Evolutionary conservation across 2,329 filamentous ascomycete species (phyloP), one percentile per base, ranked within the genome.

Genomic region (Arthrobotrys entomopaga): DNA sequence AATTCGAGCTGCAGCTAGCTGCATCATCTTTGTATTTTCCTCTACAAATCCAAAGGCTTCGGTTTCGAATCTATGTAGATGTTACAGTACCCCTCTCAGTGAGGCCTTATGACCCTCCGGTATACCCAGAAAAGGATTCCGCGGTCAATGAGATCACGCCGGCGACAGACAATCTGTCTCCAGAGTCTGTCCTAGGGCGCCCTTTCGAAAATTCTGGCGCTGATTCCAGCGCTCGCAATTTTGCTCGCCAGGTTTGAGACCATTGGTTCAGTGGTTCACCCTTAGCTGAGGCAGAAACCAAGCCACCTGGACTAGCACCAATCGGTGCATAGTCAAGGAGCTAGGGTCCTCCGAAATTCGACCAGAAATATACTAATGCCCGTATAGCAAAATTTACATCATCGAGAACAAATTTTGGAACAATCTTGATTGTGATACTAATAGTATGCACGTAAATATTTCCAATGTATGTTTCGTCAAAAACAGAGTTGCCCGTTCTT

Each of bases 321-420:
- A 59, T 22, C 15, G 16, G 24, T n/a, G 24, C 15, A 46, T 19
- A 46, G n/a, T 15, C 42, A 34, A 49, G 50, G 50, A 49, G 50
- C 65, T 48, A 57, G 58, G 58, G 53, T 58, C 2, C 34, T 42
- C 29, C 42, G 34, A 40, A 29, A 53, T 64, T 56, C 24, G 43
- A 16, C 19, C 19, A 42, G 52, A 50, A 63, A 50, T 42, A n/a
- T 26, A 15, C 34, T 5, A 5, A 34, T 8, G 22, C 20, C 13
- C 38, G 22, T 58, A 46, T 70, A 70, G 26, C n/a, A 20, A 1
- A 19, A 42, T 64, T 61, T 49, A 70, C 58, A 70, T 58, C 65
- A 63, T 70, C 40, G 50, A 46, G n/a, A 49, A 16, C 20, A 20
- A 15, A 19, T 50, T 38, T 46, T 19, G 5, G 13, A 15, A 19